Evolutionary conservation across 2,329 filamentous ascomycete species (phyloP).

Genomic region (Myriosclerotinia duriaeana): DNA sequence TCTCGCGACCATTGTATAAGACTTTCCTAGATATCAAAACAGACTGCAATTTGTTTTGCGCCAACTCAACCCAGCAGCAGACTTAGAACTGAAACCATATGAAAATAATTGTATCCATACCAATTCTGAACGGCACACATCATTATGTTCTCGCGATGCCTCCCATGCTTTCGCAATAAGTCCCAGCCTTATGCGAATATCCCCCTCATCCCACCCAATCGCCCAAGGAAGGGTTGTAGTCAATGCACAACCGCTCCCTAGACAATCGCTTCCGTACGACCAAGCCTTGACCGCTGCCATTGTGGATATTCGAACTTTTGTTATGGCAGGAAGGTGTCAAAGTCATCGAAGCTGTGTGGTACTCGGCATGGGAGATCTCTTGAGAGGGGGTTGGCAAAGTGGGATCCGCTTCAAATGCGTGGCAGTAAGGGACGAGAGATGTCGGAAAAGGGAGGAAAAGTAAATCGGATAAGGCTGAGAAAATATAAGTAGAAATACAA

Average conservation of each 20-base stretch:
- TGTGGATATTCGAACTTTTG: conserved; percentile 41
- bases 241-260: conserved; percentile 45
- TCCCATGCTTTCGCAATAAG: conserved; percentile 42
- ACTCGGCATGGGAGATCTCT: conserved; percentile 24
- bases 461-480: conserved; percentile 2
- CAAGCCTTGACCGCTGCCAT: conserved; percentile 49
- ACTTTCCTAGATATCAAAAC: not conserved
- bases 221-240: conserved; percentile 45
- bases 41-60: conserved; percentile 9
- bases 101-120: conserved; percentile 36
- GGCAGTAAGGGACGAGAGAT: conserved; percentile 5
- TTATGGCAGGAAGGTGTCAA: conserved; percentile 37
- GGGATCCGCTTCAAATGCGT: conserved; percentile 23
- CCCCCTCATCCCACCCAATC: conserved; percentile 48
- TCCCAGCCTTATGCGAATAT: conserved; percentile 42
- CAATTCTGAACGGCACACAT: conserved; percentile 33
- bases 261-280: conserved; percentile 44
- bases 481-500: conserved; percentile 1
- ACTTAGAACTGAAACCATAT: conserved; percentile 21
- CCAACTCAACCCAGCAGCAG: conserved; percentile 6
- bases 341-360: conserved; percentile 41
- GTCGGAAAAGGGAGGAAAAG: conserved; percentile 1
- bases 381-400: conserved; percentile 22
- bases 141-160: conserved; percentile 32
- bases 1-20: not conserved